Conservation (phyloP, 257 asterid species). For the Salvia rosmarinus region DNA sequence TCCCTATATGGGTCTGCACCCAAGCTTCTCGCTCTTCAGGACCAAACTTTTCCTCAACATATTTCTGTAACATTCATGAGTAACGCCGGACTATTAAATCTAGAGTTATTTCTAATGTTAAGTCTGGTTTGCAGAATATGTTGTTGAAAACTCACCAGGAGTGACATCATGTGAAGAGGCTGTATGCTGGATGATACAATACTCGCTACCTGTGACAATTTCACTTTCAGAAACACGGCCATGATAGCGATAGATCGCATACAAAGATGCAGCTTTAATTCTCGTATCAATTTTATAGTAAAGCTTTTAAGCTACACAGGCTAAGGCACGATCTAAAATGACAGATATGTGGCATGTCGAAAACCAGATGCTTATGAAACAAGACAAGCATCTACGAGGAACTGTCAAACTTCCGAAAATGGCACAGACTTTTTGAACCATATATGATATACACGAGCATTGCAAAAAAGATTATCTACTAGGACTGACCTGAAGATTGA, state of each 20-base stretch:
- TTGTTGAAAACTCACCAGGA: slow-evolving; percentile 51
- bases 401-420: background rate
- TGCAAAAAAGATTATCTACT: background rate
- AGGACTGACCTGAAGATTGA: slow-evolving; percentile 75
- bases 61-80: slow-evolving; percentile 47
- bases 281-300: background rate
- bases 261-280: background rate
- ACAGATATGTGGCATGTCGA: too few relatives aligned
- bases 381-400: too few relatives aligned
- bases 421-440: background rate
- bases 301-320: background rate
- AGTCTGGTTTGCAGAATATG: background rate
- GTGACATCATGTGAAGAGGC: slow-evolving; percentile 72
- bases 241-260: background rate
- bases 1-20: slow-evolving; percentile 52
- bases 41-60: slow-evolving; percentile 60
- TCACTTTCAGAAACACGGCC: slow-evolving; percentile 10
- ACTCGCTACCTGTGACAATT: slow-evolving; percentile 62
- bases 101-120: background rate
- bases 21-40: slow-evolving; percentile 51
- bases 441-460: too few relatives aligned
- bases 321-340: background rate
- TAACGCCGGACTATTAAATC: slow-evolving; percentile 2
- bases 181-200: slow-evolving; percentile 73
- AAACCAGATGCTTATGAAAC: too few relatives aligned